Conservation (phyloP, 495 filamentous ascomycete genomes). For the Penicillium paxilli region DNA sequence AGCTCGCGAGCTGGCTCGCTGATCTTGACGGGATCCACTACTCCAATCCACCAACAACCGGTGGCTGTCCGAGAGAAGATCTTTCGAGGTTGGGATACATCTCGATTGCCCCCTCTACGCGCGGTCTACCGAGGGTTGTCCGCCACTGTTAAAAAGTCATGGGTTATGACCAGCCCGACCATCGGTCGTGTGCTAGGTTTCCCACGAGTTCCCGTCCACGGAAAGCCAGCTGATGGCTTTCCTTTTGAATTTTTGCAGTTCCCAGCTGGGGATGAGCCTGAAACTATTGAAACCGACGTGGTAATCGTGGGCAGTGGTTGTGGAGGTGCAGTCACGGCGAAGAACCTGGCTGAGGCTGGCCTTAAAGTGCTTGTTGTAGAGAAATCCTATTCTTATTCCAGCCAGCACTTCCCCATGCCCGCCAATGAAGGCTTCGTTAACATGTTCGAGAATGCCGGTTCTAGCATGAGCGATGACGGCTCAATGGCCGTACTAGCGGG, state of each 20-base stretch:
- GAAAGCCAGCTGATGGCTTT: conserved; percentile 56
- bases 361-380: conserved; percentile 78
- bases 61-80: conserved; percentile 59
- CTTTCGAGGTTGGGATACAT: conserved; percentile 56
- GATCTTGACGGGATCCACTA: conserved; percentile 63
- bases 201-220: conserved; percentile 59
- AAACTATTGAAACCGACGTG: conserved; percentile 73
- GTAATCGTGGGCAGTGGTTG: conserved; percentile 86
- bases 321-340: conserved; percentile 81
- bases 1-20: conserved; percentile 71
- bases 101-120: conserved; percentile 59
- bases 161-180: conserved; percentile 59
- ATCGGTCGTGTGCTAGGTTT: conserved; percentile 60
- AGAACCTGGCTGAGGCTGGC: conserved; percentile 75
- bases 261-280: conserved; percentile 42
- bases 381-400: conserved; percentile 72
- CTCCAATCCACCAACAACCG: conserved; percentile 62
- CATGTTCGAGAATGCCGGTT: conserved; percentile 64
- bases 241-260: conserved; percentile 56
- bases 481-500: conserved; percentile 64
- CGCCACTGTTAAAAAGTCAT: conserved; percentile 55
- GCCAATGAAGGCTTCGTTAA: conserved; percentile 54
- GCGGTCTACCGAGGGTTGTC: conserved; percentile 56
- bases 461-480: conserved; percentile 60
- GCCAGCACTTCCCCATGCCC: conserved; percentile 72